Base-by-base conservation (phyloP, 352 stramenopile species). In the Phytophthora syringae region DNA sequence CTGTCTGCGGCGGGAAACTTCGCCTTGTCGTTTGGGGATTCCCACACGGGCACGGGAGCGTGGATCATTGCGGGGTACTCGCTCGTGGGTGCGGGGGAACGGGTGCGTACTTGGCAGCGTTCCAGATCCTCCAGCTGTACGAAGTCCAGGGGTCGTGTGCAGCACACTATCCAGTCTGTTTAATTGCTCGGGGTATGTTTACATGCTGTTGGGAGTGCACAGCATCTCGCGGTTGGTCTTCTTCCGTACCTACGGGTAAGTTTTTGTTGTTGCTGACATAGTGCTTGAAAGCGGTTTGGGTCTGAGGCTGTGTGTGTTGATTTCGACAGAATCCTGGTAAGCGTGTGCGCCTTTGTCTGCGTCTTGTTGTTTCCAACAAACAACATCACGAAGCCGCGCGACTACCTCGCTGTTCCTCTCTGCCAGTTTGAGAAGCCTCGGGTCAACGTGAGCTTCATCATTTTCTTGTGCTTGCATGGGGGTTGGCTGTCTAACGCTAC, bases 121-220 rank as follows among this genome's bases (percentile, higher is more conserved):
- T 94, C 51, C 86, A 94, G 68, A 74, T 94, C n/a, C 67, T 93
- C 5, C 82, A 93, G 55, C 65, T 94, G 4, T 94, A 87, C 48
- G 70, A 88, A 52, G 77, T 84, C 1, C 86, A 94, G 86, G 84
- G 0, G 72, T 92, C 20, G 82, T 92, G 32, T 94, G 84, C 64
- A 93, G 84, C 37, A 86, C 78, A n/a, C 63, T 93, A 16, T 93
- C 86, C 16, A 94, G 86, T 39, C 63, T 94, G 39, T 94, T 94
- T 58, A 94, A 94, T 47, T 92, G 84, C 22, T 94, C 84, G 4
- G 84, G 86, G 2, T 94, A 93, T 52, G 60, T 94, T n/a, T 94
- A 92, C 61, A 93, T 94, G 86, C 56, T 90, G 16, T 74, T 94
- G 28, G 64, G 64, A n/a, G 27, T 70, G 3, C 74, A 89, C 59